Evolutionary conservation across 306 rosid species (phyloP), one percentile per base, ranked within the genome.

Genomic region (Lathyrus sativus): DNA sequence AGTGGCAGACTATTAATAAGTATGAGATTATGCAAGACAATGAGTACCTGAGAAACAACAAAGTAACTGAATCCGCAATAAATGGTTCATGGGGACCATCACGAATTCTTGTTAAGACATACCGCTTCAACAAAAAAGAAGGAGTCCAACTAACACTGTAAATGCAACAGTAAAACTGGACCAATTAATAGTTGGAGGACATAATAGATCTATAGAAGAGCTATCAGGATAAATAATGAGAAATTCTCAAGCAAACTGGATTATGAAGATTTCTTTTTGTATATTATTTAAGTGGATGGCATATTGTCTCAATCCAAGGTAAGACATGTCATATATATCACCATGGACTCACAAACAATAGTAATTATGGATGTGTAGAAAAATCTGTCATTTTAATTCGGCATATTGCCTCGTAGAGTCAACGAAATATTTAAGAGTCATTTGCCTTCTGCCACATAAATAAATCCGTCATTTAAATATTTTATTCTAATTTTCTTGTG

Each of bases 61-160:
- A 95, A 95, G 82, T 95, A 24, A 90, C 97, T 22, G 99, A 95
- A 87, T 95, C 99, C 0, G 99, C 99, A 78, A 93, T 93, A 81
- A 93, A 93, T 63, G 99, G 99, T 82, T 93, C 99, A 33, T 87
- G 97, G 46, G 97, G 99, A 53, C 97, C 99, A 77, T 88, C 97
- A 18, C 92, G 99, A 78, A 93, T 93, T 78, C 99, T 97, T 66
- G 99, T 86, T 69, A 93, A 85, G 80, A 93, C 95, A 59, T 88
- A 90, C 74, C 99, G 85, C 87, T 93, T 93, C 77, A 93, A 86
- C 90, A 93, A 81, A 87, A 93, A 93, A 26, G 99, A 90, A 70
- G 99, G 99, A 67, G 95, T 83, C 99, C 99, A 93, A 84, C 95
- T 74, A 68, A 90, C 96, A 62, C 99, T 93, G 97, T 53, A 80